A percentile compares a stretch with the other conserved stretches of the same genome.
Conservation (phyloP, 1,284 basidiomycete species). For the Malassezia obtusa region DNA sequence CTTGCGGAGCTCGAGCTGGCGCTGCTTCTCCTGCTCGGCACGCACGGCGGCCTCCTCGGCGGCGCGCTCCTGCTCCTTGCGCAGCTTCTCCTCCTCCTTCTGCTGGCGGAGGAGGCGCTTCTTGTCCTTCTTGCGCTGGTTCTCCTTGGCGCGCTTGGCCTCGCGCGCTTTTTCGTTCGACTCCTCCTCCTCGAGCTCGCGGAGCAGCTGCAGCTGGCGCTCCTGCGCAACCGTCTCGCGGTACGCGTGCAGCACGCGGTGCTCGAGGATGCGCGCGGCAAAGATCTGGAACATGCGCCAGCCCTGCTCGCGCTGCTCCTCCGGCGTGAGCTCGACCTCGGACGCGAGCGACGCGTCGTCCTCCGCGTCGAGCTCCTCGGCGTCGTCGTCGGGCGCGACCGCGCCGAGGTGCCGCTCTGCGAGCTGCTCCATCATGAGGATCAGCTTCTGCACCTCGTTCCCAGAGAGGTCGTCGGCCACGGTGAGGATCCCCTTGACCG, state of each 20-base stretch:
- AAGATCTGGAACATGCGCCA: conserved; percentile 99
- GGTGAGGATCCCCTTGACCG: conserved; percentile 69
- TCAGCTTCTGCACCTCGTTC: conserved; percentile 95
- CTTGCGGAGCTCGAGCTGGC: conserved; percentile 52
- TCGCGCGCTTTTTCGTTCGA: conserved; percentile 68
- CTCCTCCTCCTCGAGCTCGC: conserved; percentile 82
- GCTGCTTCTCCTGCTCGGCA: conserved; percentile 67
- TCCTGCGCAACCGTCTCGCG: conserved; percentile 85
- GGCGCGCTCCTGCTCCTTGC: conserved; percentile 58
- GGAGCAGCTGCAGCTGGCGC: conserved; percentile 71
- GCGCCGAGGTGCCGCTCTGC: conserved; percentile 78
- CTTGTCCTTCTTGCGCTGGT: conserved; percentile 99
- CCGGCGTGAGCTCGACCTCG: conserved; percentile 48
- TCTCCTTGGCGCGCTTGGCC: conserved; percentile 86
- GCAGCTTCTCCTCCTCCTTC: conserved; percentile 69
- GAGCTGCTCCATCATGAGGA: conserved; percentile 99
- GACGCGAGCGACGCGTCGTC: conserved; percentile 51
- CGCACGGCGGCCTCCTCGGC: conserved; percentile 54
- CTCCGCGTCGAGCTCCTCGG: conserved; percentile 35
- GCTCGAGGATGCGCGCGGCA: conserved; percentile 98
- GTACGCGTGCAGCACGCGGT: conserved; percentile 84
- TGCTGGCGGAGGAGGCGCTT: conserved; percentile 80
- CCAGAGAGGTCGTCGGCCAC: conserved; percentile 96
- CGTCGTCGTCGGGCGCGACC: conserved; percentile 24
- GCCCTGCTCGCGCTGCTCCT: conserved; percentile 84